Evolutionary conservation across 75 land plant species (phyloP).

Genomic region (Sequoia sempervirens): DNA sequence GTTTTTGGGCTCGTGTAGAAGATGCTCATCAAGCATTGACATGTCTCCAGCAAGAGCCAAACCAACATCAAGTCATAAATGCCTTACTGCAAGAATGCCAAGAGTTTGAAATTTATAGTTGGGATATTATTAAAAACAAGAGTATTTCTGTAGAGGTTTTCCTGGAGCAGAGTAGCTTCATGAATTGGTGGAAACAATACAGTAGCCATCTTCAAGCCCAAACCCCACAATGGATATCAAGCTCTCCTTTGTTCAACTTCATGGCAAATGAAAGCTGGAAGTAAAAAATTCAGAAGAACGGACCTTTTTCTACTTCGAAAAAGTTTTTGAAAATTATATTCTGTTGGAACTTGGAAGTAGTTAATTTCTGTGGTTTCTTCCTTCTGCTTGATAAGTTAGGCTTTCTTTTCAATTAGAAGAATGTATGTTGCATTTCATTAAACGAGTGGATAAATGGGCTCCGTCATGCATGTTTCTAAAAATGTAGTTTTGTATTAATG

Average conservation of each 20-base stretch:
- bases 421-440: no score
- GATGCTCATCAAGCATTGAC: neutral
- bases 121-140: neutral
- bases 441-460: no score
- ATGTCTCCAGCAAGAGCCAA: neutral
- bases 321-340: no score
- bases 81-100: neutral
- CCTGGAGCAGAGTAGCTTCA: neutral
- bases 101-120: neutral
- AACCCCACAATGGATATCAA: neutral
- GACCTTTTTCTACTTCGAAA: no score
- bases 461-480: no score
- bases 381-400: no score
- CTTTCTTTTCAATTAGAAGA: no score
- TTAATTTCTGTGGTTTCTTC: no score
- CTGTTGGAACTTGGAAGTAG: no score
- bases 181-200: neutral
- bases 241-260: neutral
- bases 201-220: neutral
- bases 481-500: no score
- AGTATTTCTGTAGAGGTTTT: neutral
- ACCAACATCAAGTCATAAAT: neutral
- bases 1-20: constrained; percentile 2
- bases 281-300: neutral
- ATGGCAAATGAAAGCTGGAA: neutral